Percentiles rank a stretch among this genome's conserved stretches.
phyloP scores from a whole-genome alignment of 2,329 filamentous ascomycete species.

The Paecilomyces formosus region DNA sequence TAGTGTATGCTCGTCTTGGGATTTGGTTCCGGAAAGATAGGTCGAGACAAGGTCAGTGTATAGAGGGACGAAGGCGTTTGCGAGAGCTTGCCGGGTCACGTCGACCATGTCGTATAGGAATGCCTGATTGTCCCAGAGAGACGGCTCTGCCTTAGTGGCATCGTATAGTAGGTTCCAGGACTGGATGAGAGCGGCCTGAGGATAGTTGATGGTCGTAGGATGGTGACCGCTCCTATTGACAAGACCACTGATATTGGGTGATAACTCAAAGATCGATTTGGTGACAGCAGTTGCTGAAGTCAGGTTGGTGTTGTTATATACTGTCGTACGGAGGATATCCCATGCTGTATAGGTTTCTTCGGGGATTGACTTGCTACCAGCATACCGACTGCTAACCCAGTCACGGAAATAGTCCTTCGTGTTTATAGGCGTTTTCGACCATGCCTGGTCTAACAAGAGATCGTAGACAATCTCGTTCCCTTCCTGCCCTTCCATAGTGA shows the following conservation, averaged over 20 bases:
- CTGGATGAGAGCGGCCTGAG: constrained; percentile 27
- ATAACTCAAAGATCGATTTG: constrained; percentile 41
- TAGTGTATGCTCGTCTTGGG: constrained; percentile 10
- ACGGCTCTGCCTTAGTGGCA: constrained; percentile 22
- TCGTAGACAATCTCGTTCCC: constrained; percentile 49
- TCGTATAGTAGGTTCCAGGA: constrained; percentile 35
- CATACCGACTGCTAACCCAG: constrained; percentile 41
- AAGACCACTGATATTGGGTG: constrained; percentile 36
- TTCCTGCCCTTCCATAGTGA: constrained; percentile 45
- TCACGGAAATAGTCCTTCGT: constrained; percentile 38
- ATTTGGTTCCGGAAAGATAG: constrained; percentile 19
- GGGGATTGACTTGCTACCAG: constrained; percentile 16
- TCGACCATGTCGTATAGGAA: constrained; percentile 45
- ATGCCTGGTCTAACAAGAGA: constrained; percentile 45
- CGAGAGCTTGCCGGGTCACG: constrained; percentile 42
- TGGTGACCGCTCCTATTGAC: constrained; percentile 34
- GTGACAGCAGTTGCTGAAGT: constrained; percentile 30
- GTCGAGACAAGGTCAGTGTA: constrained; percentile 31
- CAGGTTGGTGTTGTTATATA: constrained; percentile 45
- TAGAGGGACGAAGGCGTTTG: constrained; percentile 37
- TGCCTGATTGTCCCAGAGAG: constrained; percentile 34
- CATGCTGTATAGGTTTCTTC: constrained; percentile 36
- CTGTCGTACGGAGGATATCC: constrained; percentile 38
- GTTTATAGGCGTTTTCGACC: constrained; percentile 38
- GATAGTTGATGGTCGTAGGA: constrained; percentile 36